phyloP scores from a whole-genome alignment of 306 rosid species.

The Ormosia emarginata region DNA sequence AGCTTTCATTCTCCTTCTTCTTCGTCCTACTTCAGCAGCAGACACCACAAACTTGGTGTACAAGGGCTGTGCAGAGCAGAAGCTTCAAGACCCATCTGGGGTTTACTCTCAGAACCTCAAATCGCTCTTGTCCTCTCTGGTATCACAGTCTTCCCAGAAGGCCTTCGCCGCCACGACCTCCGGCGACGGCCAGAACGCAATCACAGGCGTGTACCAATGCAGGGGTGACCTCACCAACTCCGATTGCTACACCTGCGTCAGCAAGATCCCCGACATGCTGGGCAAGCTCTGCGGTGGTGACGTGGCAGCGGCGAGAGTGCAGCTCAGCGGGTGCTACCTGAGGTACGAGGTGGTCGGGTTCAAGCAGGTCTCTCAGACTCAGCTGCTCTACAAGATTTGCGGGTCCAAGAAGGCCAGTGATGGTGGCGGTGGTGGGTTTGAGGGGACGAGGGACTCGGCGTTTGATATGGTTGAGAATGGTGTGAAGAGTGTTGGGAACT shows the following conservation, averaged over 20 bases:
- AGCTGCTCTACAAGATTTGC: slow-evolving; percentile 63
- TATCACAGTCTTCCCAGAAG: slow-evolving; percentile 50
- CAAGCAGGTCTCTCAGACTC: slow-evolving; percentile 45
- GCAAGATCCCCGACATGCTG: slow-evolving; percentile 40
- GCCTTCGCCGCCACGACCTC: slow-evolving; percentile 51
- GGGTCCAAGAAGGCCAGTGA: slow-evolving; percentile 42
- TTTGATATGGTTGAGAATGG: slow-evolving; percentile 62
- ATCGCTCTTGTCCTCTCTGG: slow-evolving; percentile 41
- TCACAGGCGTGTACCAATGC: slow-evolving; percentile 77
- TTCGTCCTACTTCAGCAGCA: neutral
- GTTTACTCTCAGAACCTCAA: slow-evolving; percentile 51
- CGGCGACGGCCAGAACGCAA: slow-evolving; percentile 43
- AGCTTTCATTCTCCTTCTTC: neutral
- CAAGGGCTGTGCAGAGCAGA: slow-evolving; percentile 75
- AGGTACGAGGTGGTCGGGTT: slow-evolving; percentile 71
- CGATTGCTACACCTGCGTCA: slow-evolving; percentile 62
- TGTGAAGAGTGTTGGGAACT: slow-evolving; percentile 44
- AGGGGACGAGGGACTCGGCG: slow-evolving; percentile 51
- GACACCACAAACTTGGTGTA: slow-evolving; percentile 56
- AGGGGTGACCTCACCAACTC: slow-evolving; percentile 71
- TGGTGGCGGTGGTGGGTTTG: slow-evolving; percentile 74
- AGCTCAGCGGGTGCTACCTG: slow-evolving; percentile 75
- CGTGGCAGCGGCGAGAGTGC: slow-evolving; percentile 67
- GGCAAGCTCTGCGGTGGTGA: slow-evolving; percentile 50
- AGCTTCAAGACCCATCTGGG: slow-evolving; percentile 51